phyloP scores from a whole-genome alignment of 768 basidiomycete species.

The Russula compacta region DNA sequence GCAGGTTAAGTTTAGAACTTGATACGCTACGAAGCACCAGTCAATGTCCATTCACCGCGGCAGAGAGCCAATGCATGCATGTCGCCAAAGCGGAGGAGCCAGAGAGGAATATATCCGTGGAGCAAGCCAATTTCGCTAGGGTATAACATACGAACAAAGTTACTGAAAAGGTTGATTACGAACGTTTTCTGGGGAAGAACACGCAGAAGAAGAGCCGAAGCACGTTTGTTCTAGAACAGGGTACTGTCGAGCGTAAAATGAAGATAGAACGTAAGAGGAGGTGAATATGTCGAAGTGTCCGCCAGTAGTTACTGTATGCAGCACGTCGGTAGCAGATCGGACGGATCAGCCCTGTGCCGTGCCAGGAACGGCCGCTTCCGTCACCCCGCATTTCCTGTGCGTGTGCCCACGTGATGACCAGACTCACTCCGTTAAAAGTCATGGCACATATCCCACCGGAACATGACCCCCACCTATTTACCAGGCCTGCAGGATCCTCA shows the following conservation, averaged over 20 bases:
- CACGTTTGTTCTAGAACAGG: constrained; percentile 8
- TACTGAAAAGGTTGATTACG: not conserved
- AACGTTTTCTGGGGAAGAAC: not conserved
- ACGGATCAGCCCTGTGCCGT: not conserved
- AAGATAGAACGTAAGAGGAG: not conserved
- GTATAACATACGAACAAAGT: not conserved
- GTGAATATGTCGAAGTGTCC: no score
- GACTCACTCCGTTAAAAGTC: not conserved
- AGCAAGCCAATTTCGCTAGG: not conserved
- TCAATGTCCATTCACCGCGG: not conserved
- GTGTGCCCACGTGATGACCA: not conserved
- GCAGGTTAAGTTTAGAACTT: not conserved
- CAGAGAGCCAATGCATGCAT: not conserved
- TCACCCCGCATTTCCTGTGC: not conserved
- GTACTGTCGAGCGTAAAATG: not conserved
- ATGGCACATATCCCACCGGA: not conserved
- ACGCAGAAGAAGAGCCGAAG: not conserved
- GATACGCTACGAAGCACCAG: not conserved
- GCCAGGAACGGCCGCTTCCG: not conserved
- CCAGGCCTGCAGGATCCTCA: not conserved
- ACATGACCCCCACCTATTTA: not conserved
- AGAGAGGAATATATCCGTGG: not conserved
- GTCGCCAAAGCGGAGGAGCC: no score
- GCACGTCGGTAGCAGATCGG: not conserved
- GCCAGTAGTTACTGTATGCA: not conserved